Evolutionary conservation across 768 basidiomycete species (phyloP).

Genomic region (Lactifluus pinguis): DNA sequence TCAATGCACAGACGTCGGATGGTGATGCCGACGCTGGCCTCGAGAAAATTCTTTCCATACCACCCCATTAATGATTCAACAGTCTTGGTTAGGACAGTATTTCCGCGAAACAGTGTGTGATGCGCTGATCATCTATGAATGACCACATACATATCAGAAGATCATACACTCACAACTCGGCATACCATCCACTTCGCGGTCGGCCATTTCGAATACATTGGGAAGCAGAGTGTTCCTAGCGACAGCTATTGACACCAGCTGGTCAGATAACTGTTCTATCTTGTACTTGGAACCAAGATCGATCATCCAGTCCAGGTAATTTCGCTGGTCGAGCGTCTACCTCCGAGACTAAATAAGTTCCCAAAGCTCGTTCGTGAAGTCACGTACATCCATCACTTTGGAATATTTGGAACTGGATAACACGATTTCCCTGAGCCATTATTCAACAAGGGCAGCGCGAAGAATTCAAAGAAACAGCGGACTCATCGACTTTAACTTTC

Average conservation of each 20-base stretch:
- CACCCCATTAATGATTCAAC: constrained; percentile 75
- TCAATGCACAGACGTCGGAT: constrained; percentile 65
- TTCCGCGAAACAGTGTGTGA: constrained; percentile 67
- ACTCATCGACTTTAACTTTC: constrained; percentile 72
- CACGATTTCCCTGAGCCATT: constrained; percentile 58
- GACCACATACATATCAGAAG: not conserved
- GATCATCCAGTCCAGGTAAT: constrained; percentile 65
- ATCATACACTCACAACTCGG: constrained; percentile 43
- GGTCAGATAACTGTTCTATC: constrained; percentile 50
- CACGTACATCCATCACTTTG: constrained; percentile 46
- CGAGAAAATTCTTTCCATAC: constrained; percentile 74
- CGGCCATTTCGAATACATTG: constrained; percentile 61
- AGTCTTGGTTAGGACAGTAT: constrained; percentile 43
- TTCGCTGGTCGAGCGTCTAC: constrained; percentile 49
- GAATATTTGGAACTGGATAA: constrained; percentile 59
- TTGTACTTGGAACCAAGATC: constrained; percentile 61
- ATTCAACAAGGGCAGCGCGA: not conserved
- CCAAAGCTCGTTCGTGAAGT: not conserved
- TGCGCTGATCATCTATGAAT: constrained; percentile 40
- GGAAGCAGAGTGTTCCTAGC: constrained; percentile 56
- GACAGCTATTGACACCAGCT: constrained; percentile 60
- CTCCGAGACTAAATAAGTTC: constrained; percentile 1
- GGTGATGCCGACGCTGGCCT: constrained; percentile 64
- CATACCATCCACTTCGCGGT: constrained; percentile 62
- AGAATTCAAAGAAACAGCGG: constrained; percentile 24